These are phyloP conservation scores for Schoenoplectus triqueter DNA, from an alignment of 202 grass and related monocot species.

Conservation along the genomic window DNA sequence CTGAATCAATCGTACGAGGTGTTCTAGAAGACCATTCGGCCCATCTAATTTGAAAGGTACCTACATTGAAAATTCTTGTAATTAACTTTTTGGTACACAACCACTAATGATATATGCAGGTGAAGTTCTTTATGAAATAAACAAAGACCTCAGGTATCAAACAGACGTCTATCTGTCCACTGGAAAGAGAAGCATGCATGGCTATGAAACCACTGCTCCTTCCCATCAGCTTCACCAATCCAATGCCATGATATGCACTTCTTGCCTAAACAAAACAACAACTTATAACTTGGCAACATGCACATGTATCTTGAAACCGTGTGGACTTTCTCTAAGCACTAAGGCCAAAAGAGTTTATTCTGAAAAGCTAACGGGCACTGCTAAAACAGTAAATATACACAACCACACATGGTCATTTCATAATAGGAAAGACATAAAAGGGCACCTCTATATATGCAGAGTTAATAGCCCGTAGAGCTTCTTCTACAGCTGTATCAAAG, in stretches of 20 bases:
- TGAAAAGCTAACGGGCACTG: conserved; percentile 15
- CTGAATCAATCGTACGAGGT: conserved; percentile 71
- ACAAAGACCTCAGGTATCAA: conserved; percentile 84
- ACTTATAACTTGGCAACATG: conserved; percentile 34
- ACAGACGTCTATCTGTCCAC: conserved; percentile 90
- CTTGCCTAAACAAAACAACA: conserved; percentile 57
- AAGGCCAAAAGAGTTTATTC: background rate
- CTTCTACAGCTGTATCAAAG: conserved; percentile 98
- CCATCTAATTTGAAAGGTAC: conserved; percentile 82
- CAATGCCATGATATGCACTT: conserved; percentile 96
- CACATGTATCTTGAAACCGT: conserved; percentile 3
- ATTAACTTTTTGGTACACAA: background rate
- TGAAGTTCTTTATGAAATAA: conserved; percentile 25
- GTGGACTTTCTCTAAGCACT: background rate
- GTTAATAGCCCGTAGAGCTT: conserved; percentile 89
- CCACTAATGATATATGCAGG: background rate
- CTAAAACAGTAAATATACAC: background rate
- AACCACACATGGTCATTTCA: background rate
- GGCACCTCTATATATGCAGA: conserved; percentile 96
- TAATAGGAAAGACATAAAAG: background rate
- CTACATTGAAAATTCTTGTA: conserved; percentile 46
- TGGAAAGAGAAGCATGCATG: conserved; percentile 98
- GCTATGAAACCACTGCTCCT: conserved; percentile 92
- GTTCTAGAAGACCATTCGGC: conserved; percentile 69
- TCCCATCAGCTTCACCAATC: conserved; percentile 96